Evolutionary conservation across 2,329 filamentous ascomycete genomes (phyloP), one percentile per base, ranked within the genome.

Genomic region (Calonectria leucothoes): DNA sequence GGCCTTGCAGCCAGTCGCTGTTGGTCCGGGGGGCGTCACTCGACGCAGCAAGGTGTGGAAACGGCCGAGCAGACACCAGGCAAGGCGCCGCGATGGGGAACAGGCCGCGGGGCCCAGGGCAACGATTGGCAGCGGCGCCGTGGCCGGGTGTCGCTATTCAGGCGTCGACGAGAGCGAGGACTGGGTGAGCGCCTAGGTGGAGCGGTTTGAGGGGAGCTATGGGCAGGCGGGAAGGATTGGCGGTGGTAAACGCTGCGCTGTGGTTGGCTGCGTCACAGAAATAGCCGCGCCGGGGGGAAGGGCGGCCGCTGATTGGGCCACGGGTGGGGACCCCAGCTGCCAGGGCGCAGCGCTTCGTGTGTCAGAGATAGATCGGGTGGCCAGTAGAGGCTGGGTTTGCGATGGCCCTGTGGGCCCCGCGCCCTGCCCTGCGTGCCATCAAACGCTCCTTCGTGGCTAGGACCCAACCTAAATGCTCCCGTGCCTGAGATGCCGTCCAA

Each of bases 191-290:
- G 67, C 67, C 63, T 71, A 71, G 51, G 61, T 55, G 39, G 33
- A 27, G 23, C 31, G 37, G 61, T 51, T 67, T 70, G 68, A 70
- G 33, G 55, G 52, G 61, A 42, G 66, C 51, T 70, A 20, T 64
- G 66, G 49, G 42, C 25, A 68, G 66, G 70, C 52, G 51, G 66
- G 59, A 49, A 51, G 31, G 39, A 68, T 48, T 71, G 61, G 70
- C 61, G n/a, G 70, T 72, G 65, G 70, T 23, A 49, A 68, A 65
- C 45, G 70, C 45, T 25, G 59, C 42, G 55, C 66, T 57, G 63
- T 78, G 74, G 74, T 77, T 77, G 77, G 78, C 65, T 71, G 70
- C 66, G 80, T 81, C 70, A 68, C 78, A 80, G 74, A 70, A 69
- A 68, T 76, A 78, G 79, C 71, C 80, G 80, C 80, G 80, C 75